Evolutionary conservation across 345 rosid genomes (phyloP), one percentile per base, ranked within the genome.

Genomic region (Hibiscus syriacus): DNA sequence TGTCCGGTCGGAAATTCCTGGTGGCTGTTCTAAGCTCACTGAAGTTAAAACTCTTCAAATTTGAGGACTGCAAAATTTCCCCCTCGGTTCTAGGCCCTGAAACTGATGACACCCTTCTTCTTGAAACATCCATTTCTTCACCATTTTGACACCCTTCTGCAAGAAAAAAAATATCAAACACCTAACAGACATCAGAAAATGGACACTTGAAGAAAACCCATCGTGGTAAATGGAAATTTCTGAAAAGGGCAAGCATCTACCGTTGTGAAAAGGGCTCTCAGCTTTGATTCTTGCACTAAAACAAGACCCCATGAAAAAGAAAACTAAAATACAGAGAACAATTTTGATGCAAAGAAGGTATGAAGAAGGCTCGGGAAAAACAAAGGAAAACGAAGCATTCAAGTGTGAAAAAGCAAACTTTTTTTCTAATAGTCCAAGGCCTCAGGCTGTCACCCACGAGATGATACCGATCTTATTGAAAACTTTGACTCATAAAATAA

Each of bases 1-100:
- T 84, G 73, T 94, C 99, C 1, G 96, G 89, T 58, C 98, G 89
- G 75, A 94, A 94, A 72, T 89, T 91, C 77, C 93, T 83, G 5
- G 99, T 94, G 1, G 99, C 92, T 49, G 78, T 80, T 74, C 79
- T 94, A 10, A 94, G 93, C 23, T 88, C 93, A 74, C 53, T 76
- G 38, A 84, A 91, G 77, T 53, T 73, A 70, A 94, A 94, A 69
- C 81, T 82, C 74, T 87, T 91, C 76, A 94, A 73, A 70, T 80
- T 94, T 10, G 96, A 73, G 0, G 82, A 74, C 72, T 77, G 82
- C 78, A 94, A 66, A 68, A 94, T 94, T 76, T 89, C 96, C 36
- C 82, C 97, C 83, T 91, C 93, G 1, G 88, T 85, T 59, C 85
- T 73, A 61, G 83, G 76, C 65, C 71, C 70, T 1, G 95, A 76